Base-by-base conservation (phyloP, 176 grass and related monocot genomes). In the Musa itinerans region DNA sequence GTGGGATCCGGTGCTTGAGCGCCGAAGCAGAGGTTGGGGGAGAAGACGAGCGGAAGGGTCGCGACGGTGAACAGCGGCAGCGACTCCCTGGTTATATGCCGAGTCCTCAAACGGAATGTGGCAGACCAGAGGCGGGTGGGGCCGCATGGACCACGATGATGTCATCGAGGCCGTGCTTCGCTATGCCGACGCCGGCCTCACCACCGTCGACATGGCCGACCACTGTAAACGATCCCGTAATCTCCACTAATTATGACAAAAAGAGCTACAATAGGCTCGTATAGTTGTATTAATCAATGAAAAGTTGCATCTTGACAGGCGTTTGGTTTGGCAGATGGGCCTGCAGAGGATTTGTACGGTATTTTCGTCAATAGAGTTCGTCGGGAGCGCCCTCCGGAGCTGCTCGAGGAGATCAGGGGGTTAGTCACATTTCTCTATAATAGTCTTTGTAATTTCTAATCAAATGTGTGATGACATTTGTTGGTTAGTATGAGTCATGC, bases 141-240 rank as follows among this genome's bases (percentile, higher is more conserved):
- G 94, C 53, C 88, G 53, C 21, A 91, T 98, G 74, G 90, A 98
- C 75, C 90, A 88, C 61, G 88, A 90, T 73, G 81, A 71, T 49
- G 88, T 90, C 50, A 90, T 93, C 1, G 88, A 98, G 11, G 82
- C 94, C 90, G 93, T 98, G 88, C 86, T 98, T 20, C 65, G 74
- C 21, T 87, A 91, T 64, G 86, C 90, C 20, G 94, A 98, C 81
- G 63, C 69, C 55, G 90, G 90, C 3, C 90, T 98, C 80, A 75
- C 94, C 80, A 98, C 94, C 62, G 91, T 98, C 80, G 94, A 98
- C 83, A 93, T 98, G 94, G 90, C 94, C 4, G 90, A 93, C 24
- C 90, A 91, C 82, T 97, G 94, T 95, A 85, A 61, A 6, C 27
- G 11, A 22, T 19, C 1, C 26, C 68, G 15, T 10, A 0, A 9